Evolutionary conservation across 73 alveolate genomes (phyloP).

Genomic region (Blepharisma japonicum): DNA sequence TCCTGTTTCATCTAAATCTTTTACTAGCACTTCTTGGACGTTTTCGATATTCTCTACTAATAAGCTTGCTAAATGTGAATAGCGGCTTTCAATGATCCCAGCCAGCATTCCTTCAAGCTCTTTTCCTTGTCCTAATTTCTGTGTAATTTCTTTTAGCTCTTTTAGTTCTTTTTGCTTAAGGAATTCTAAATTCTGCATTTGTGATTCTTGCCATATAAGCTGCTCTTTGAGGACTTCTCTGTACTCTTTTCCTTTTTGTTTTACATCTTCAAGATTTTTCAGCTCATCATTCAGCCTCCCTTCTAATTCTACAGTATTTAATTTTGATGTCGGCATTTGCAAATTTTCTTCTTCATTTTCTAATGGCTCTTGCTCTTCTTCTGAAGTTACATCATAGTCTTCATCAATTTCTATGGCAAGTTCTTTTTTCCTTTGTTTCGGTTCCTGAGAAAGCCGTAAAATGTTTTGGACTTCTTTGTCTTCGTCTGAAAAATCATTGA

Average conservation of each 20-base stretch:
- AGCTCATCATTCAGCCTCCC: not conserved
- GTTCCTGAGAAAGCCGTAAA: no score
- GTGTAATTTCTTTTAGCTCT: not conserved
- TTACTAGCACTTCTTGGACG: not conserved
- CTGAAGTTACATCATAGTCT: no score
- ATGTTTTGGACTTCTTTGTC: no score
- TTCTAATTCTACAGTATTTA: not conserved
- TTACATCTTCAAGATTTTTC: not conserved
- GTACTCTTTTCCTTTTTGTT: not conserved
- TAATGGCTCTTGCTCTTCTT: no score
- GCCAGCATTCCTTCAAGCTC: not conserved
- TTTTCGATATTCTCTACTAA: not conserved
- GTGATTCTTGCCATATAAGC: conserved; percentile 4
- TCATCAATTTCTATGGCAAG: no score
- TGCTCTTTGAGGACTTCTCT: conserved; percentile 13
- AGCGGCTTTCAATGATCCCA: not conserved
- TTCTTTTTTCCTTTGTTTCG: no score
- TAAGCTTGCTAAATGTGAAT: not conserved
- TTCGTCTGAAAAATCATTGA: no score
- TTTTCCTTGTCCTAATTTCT: not conserved
- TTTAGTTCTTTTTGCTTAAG: not conserved
- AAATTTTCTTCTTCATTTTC: no score
- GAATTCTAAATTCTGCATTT: not conserved
- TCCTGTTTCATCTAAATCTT: not conserved
- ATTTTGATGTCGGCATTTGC: no score